Evolutionary conservation across 192 early-diverging fungal genomes (phyloP), one percentile per base, ranked within the genome.

Genomic region (Chytriomyces sp.): DNA sequence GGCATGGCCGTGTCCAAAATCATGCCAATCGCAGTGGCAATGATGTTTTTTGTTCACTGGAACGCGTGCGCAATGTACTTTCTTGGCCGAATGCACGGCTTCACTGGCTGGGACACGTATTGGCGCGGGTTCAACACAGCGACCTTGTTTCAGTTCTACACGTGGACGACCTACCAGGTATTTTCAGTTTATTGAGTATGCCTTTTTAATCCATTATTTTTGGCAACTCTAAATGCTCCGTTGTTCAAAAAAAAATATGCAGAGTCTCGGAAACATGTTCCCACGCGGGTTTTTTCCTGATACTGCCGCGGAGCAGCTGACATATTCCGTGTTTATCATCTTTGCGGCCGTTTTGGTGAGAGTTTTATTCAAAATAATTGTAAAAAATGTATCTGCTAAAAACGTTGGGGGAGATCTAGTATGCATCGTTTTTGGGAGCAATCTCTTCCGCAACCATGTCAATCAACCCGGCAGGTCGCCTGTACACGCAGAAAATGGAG

Each of bases 401-500:
- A 35, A 35, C 28, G 28, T 35, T 0, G 28, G 28, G 0, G 2
- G n/a, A n/a, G n/a, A n/a, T n/a, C 2, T 2, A 64, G 46, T 70
- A 70, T 50, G 69, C 69, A 16, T 49, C 69, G 1, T 70, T 70
- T 44, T 50, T 70, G 7, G 69, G 69, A 53, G n/a, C 9, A 13
- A 70, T 70, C 1, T 70, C 69, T 16, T 70, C 69, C 7, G 69
- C 69, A 16, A 44, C 69, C 16, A 70, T 70, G 69, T 70, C 69
- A 35, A 13, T 70, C 9, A 70, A 70, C 43, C 69, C 69, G 1
- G 49, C 53, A 16, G 69, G 69, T 44, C 69, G 69, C 7, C n/a
- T 70, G 6, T 70, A 70, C 69, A 70, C 49, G 7, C 69, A 70
- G 28, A 70, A 70, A 35, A 70, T 70, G 69, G 69, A 70, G 28